These are phyloP conservation scores for Fraxinus paxiana DNA, from an alignment of 305 asterid genomes.

Conservation along the genomic window DNA sequence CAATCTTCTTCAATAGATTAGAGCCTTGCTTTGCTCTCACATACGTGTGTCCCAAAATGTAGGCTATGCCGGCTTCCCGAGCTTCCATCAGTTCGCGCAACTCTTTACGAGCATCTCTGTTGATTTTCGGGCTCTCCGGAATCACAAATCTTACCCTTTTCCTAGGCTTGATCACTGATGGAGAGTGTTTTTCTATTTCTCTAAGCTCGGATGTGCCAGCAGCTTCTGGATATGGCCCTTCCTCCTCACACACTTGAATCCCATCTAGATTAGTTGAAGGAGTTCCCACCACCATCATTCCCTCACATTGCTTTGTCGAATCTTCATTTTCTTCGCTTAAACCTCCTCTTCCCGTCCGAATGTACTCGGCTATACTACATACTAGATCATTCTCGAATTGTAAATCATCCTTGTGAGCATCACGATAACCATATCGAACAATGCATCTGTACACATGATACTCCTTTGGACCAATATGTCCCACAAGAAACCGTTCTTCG, in stretches of 20 bases:
- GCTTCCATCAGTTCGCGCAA: conserved; percentile 18
- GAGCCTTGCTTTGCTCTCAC: conserved; percentile 18
- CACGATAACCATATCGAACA: conserved; percentile 13
- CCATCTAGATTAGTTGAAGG: conserved; percentile 4
- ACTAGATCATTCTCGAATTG: conserved; percentile 10
- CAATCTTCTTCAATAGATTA: conserved; percentile 8
- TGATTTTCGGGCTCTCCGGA: conserved; percentile 3
- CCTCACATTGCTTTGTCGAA: neutral
- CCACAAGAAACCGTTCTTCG: conserved; percentile 15
- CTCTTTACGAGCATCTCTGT: conserved; percentile 4
- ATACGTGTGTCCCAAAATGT: conserved; percentile 17
- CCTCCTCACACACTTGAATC: neutral
- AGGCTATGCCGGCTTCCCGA: conserved; percentile 15
- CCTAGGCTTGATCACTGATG: neutral
- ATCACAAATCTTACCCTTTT: conserved; percentile 6
- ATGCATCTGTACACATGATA: conserved; percentile 5
- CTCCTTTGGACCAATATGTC: conserved; percentile 10
- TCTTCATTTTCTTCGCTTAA: neutral
- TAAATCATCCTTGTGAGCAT: conserved; percentile 1
- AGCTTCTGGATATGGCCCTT: neutral
- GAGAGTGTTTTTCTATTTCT: neutral
- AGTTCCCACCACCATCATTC: conserved; percentile 8
- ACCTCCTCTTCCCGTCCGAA: neutral
- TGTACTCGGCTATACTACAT: conserved; percentile 14
- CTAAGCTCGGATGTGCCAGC: neutral